Conservation (phyloP, 129 eudicot genomes). For the Dittrichia graveolens region DNA sequence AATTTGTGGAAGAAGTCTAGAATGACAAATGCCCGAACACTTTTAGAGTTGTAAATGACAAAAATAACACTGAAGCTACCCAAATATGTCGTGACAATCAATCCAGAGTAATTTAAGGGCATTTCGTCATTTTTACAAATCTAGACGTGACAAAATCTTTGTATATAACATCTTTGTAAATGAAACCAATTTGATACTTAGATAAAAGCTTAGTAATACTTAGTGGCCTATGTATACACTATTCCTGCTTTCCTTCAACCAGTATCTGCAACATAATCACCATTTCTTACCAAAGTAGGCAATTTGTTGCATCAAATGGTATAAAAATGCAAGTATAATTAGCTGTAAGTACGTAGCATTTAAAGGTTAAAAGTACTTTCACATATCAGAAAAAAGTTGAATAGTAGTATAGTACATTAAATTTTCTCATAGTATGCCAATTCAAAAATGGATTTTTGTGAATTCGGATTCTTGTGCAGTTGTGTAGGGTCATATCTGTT, state of each 20-base stretch:
- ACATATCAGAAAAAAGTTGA: not conserved
- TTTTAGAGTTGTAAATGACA: too few relatives aligned
- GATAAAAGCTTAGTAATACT: too few relatives aligned
- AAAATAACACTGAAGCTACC: too few relatives aligned
- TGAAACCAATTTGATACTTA: too few relatives aligned
- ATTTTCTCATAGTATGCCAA: too few relatives aligned
- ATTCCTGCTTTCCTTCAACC: not conserved
- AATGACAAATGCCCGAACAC: too few relatives aligned
- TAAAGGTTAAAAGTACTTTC: not conserved
- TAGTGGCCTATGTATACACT: not conserved
- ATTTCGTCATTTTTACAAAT: too few relatives aligned
- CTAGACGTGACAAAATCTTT: too few relatives aligned
- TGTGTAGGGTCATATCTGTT: constrained; percentile 85
- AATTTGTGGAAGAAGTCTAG: too few relatives aligned
- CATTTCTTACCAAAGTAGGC: not conserved
- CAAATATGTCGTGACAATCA: too few relatives aligned
- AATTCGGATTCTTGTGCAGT: constrained; percentile 42
- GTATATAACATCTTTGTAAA: too few relatives aligned
- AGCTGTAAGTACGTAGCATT: not conserved
- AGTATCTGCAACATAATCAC: not conserved
- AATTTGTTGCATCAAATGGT: not conserved
- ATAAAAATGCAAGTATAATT: not conserved
- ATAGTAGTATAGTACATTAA: not conserved
- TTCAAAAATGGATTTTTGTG: constrained; percentile 3
- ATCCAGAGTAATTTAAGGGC: too few relatives aligned